A percentile compares a stretch with the other conserved stretches of the same genome.
These are phyloP conservation scores for Camelina sativa DNA, from an alignment of 345 rosid species.

Conservation along the genomic window DNA sequence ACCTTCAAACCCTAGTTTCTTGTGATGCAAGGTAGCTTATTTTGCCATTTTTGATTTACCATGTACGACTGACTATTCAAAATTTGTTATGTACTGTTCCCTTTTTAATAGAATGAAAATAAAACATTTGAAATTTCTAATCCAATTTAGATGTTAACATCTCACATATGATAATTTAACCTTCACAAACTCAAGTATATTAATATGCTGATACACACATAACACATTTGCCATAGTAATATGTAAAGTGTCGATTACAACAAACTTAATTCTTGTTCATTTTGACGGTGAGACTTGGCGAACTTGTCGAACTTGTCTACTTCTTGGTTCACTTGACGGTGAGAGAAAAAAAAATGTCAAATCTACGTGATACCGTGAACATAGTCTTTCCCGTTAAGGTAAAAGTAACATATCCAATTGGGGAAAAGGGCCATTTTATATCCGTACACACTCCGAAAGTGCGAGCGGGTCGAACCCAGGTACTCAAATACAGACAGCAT, in stretches of 20 bases:
- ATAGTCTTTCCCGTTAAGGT: neutral
- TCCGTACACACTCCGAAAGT: too few species aligned
- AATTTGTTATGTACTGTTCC: neutral
- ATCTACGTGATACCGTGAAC: neutral
- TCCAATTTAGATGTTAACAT: neutral
- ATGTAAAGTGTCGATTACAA: neutral
- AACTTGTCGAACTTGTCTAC: neutral
- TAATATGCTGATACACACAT: neutral
- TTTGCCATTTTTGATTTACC: neutral
- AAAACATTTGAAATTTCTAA: neutral
- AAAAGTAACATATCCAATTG: neutral
- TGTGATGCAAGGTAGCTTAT: constrained; percentile 8
- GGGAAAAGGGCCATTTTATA: too few species aligned
- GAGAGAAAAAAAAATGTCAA: too few species aligned
- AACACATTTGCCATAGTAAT: neutral
- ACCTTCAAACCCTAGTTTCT: constrained; percentile 15
- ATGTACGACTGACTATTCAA: neutral
- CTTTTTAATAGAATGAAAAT: neutral
- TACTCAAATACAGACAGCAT: too few species aligned
- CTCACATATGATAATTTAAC: neutral
- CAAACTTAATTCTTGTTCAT: too few species aligned
- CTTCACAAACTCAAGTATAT: neutral
- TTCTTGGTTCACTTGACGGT: too few species aligned
- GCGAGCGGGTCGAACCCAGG: too few species aligned
- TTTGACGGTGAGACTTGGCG: too few species aligned